Conservation (phyloP, 352 stramenopile genomes). For the Phytophthora hibernalis region DNA sequence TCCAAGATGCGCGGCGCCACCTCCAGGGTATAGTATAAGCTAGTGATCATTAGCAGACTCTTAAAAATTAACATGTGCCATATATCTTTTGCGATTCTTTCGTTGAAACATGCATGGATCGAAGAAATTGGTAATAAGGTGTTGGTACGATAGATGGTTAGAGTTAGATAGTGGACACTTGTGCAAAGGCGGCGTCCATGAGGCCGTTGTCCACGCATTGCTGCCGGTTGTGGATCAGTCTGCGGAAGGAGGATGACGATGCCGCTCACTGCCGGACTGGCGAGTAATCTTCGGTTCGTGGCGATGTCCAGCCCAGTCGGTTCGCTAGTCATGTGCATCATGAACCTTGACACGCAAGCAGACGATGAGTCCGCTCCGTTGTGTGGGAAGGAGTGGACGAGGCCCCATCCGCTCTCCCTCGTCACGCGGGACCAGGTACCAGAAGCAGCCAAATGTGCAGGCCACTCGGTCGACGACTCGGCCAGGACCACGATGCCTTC, state of each 20-base stretch:
- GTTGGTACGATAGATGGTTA: not conserved
- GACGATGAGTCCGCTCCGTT: conserved; percentile 9
- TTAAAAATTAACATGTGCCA: conserved; percentile 37
- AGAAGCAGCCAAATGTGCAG: conserved; percentile 25
- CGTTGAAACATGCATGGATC: no score
- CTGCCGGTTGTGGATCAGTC: conserved; percentile 27
- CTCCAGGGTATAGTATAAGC: conserved; percentile 31
- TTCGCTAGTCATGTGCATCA: conserved; percentile 21
- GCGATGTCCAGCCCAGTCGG: conserved; percentile 23
- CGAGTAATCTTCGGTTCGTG: conserved; percentile 18
- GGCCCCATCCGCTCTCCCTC: conserved; percentile 25
- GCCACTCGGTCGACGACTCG: conserved; percentile 33
- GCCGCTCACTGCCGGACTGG: conserved; percentile 28
- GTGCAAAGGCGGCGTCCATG: conserved; percentile 19
- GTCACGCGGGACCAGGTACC: conserved; percentile 27
- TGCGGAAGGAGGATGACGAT: conserved; percentile 29
- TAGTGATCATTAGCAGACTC: conserved; percentile 21
- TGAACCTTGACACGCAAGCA: conserved; percentile 25
- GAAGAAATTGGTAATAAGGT: no score
- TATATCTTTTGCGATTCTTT: conserved; percentile 30
- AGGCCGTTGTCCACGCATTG: conserved; percentile 34
- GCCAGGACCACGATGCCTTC: conserved; percentile 28
- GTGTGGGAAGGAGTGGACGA: conserved; percentile 21
- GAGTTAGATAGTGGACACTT: conserved; percentile 19
- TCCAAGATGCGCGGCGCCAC: conserved; percentile 24